phyloP scores from a whole-genome alignment of 495 filamentous ascomycete genomes.

The Lophium mytilinum region DNA sequence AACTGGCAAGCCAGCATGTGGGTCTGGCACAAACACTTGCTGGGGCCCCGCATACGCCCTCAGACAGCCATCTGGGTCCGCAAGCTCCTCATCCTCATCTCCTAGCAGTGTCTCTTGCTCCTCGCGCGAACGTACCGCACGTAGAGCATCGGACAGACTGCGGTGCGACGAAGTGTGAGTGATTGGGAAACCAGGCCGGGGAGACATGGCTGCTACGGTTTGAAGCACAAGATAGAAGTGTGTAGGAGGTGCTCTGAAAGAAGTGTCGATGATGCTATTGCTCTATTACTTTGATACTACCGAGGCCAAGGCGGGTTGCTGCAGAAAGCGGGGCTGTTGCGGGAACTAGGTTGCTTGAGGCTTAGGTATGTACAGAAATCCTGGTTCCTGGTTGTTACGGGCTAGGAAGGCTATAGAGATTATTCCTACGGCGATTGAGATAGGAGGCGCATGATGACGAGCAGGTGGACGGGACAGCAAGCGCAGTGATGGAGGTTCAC shows the following conservation, averaged over 20 bases:
- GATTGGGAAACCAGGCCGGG: too few relatives aligned
- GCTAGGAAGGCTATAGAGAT: neutral
- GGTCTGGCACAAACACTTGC: slow-evolving; percentile 26
- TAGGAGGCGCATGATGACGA: neutral
- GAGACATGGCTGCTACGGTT: too few relatives aligned
- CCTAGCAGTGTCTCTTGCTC: slow-evolving; percentile 34
- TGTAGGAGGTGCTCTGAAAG: too few relatives aligned
- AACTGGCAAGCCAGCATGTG: slow-evolving; percentile 27
- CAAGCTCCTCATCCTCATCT: slow-evolving; percentile 27
- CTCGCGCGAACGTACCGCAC: slow-evolving; percentile 27
- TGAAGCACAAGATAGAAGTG: too few relatives aligned
- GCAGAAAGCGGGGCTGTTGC: too few relatives aligned
- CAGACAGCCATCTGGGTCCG: slow-evolving; percentile 32
- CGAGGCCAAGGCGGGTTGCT: too few relatives aligned
- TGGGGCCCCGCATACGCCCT: slow-evolving; percentile 10
- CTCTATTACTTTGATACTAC: too few relatives aligned
- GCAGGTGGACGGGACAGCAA: neutral
- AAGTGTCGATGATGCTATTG: too few relatives aligned
- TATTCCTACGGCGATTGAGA: neutral
- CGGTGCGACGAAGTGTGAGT: slow-evolving; percentile 3
- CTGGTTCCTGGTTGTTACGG: neutral
- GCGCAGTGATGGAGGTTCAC: neutral
- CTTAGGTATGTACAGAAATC: neutral
- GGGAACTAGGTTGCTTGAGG: too few relatives aligned
- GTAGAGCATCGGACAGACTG: slow-evolving; percentile 31